Conservation (phyloP, 139 green algal species). For the Chlorella sorokiniana region DNA sequence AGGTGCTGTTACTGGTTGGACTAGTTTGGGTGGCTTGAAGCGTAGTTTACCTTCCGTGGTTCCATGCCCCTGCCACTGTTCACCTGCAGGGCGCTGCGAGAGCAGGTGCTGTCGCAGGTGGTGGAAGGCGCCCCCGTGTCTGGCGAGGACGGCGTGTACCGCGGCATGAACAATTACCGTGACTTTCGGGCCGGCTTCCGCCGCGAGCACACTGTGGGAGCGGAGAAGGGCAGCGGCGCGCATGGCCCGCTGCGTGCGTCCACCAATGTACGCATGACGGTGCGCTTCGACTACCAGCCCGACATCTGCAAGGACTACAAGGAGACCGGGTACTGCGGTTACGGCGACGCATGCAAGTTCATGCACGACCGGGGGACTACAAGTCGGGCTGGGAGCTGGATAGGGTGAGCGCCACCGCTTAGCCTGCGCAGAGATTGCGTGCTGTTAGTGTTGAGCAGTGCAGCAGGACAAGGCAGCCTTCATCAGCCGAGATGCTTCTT, state of each 20-base stretch:
- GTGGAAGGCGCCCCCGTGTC: background rate
- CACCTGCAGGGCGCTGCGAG: conserved; percentile 59
- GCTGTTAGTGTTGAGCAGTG: background rate
- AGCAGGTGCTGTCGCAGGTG: conserved; percentile 61
- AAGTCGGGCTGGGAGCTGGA: conserved; percentile 95
- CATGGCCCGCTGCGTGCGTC: conserved; percentile 87
- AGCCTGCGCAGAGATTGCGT: too few species aligned
- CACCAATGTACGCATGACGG: conserved; percentile 70
- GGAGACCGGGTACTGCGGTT: conserved; percentile 96
- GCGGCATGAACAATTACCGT: conserved; percentile 79
- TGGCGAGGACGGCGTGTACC: conserved; percentile 68
- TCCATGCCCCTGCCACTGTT: background rate
- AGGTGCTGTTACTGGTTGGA: too few species aligned
- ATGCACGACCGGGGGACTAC: conserved; percentile 99
- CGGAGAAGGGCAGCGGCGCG: conserved; percentile 68
- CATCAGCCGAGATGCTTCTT: too few species aligned
- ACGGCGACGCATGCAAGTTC: conserved; percentile 99
- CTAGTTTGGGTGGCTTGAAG: too few species aligned
- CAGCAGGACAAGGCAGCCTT: background rate
- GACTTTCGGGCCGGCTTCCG: conserved; percentile 81
- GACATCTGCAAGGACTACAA: conserved; percentile 99
- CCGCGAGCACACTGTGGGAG: conserved; percentile 54
- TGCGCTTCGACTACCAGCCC: conserved; percentile 96
- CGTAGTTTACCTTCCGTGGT: background rate
- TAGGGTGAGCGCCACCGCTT: conserved; percentile 67